Evolutionary conservation across 192 early-diverging fungal species (phyloP).

Genomic region (Podila verticillata): DNA sequence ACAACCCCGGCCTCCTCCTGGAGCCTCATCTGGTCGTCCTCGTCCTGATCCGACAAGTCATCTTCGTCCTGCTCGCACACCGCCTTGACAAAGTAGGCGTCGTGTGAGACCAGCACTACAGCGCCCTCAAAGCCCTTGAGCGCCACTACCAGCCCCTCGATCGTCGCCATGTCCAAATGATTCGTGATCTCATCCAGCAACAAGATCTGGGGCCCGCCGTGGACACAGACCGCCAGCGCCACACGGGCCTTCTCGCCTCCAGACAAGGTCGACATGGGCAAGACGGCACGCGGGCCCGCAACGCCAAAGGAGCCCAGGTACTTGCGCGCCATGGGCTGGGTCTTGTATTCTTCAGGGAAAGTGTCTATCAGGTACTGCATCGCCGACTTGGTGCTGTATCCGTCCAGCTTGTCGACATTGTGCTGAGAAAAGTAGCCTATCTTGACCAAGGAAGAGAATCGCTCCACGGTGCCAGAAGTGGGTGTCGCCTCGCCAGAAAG

Average conservation of each 20-base stretch:
- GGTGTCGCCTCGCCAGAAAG: constrained; percentile 72
- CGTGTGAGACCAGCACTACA: constrained; percentile 87
- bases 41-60: constrained; percentile 32
- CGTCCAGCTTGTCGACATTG: constrained; percentile 75
- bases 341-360: constrained; percentile 45
- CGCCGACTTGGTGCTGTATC: constrained; percentile 44
- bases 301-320: constrained; percentile 85
- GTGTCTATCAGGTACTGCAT: constrained; percentile 43
- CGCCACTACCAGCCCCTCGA: constrained; percentile 76
- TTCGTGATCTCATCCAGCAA: constrained; percentile 89
- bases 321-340: constrained; percentile 56
- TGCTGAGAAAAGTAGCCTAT: constrained; percentile 91
- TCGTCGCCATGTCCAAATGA: constrained; percentile 89
- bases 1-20: constrained; percentile 47
- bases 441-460: constrained; percentile 66
- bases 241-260: constrained; percentile 89
- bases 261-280: constrained; percentile 71
- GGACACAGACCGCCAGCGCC: constrained; percentile 75
- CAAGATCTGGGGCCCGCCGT: constrained; percentile 72
- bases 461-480: constrained; percentile 69
- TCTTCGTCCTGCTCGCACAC: constrained; percentile 60
- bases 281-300: constrained; percentile 66
- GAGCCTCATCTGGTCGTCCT: constrained; percentile 8
- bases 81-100: constrained; percentile 83
- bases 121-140: constrained; percentile 79